Evolutionary conservation across 768 basidiomycete species (phyloP).

Genomic region (Tylopilus vinaceipallidus): DNA sequence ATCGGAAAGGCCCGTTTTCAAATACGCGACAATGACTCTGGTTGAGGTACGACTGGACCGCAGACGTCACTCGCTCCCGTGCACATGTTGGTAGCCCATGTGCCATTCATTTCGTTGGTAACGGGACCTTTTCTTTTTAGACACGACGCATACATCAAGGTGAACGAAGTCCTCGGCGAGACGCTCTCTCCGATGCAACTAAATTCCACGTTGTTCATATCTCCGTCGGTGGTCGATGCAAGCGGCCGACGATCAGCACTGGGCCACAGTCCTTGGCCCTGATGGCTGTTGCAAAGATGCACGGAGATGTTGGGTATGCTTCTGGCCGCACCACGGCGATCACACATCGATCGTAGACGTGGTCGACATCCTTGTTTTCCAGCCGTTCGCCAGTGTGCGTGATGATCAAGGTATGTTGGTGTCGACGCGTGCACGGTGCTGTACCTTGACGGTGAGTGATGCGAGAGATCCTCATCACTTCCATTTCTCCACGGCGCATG

Average conservation of each 20-base stretch:
- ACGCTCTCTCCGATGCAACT: constrained; percentile 10
- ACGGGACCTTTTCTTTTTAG: constrained; percentile 5
- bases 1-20: constrained; percentile 20
- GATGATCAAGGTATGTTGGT: constrained; percentile 1
- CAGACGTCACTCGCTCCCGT: constrained; percentile 24
- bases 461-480: constrained; percentile 20
- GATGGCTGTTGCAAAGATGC: constrained; percentile 9
- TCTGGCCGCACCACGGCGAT: constrained; percentile 14
- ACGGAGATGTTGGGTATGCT: constrained; percentile 5
- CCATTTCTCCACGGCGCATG: constrained; percentile 10
- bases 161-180: constrained; percentile 17
- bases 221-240: constrained; percentile 10
- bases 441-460: constrained; percentile 11
- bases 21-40: constrained; percentile 9
- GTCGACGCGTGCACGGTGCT: constrained; percentile 6
- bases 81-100: constrained; percentile 19
- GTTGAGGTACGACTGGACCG: constrained; percentile 7
- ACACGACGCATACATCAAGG: background rate
- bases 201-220: constrained; percentile 7
- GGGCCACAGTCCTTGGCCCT: background rate
- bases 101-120: constrained; percentile 19
- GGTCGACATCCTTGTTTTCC: background rate
- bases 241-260: constrained; percentile 6
- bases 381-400: background rate
- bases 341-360: constrained; percentile 4